These are phyloP conservation scores for Pontederia paniculata DNA, from an alignment of 176 grass and related monocot genomes.

Conservation along the genomic window DNA sequence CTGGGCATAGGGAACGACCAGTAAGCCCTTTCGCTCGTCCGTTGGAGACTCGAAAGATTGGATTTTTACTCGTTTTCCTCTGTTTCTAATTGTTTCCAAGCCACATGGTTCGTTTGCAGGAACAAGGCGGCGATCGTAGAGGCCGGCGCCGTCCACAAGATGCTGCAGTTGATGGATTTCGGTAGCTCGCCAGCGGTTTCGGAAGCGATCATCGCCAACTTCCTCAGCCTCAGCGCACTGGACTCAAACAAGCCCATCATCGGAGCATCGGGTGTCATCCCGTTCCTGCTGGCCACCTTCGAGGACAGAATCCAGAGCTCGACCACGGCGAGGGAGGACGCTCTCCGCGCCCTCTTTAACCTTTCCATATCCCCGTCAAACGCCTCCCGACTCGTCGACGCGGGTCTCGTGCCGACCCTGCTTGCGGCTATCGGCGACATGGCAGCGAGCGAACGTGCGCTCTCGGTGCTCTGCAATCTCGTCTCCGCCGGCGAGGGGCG, in stretches of 20 bases:
- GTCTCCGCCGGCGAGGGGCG: conserved; percentile 59
- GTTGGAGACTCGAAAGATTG: neutral
- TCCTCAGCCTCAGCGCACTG: conserved; percentile 84
- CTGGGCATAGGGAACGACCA: conserved; percentile 73
- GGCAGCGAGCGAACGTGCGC: conserved; percentile 39
- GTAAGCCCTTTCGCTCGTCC: conserved; percentile 28
- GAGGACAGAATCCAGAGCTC: conserved; percentile 6
- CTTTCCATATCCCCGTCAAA: conserved; percentile 57
- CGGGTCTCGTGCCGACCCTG: conserved; percentile 37
- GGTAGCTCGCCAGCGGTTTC: conserved; percentile 15
- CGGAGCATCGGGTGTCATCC: conserved; percentile 48
- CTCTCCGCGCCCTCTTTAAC: conserved; percentile 82
- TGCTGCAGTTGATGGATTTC: conserved; percentile 41
- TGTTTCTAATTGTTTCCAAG: neutral
- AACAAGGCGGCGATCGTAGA: conserved; percentile 93
- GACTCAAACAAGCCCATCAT: conserved; percentile 83
- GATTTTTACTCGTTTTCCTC: conserved; percentile 6
- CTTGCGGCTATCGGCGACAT: conserved; percentile 38
- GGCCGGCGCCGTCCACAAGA: conserved; percentile 82
- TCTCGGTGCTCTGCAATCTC: conserved; percentile 74
- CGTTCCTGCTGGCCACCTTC: conserved; percentile 45
- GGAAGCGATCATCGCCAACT: conserved; percentile 69
- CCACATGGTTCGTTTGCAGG: conserved; percentile 16
- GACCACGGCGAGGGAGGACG: conserved; percentile 41
- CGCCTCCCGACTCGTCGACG: conserved; percentile 43